Evolutionary conservation across 179 eudicot species (phyloP), one percentile per base, ranked within the genome.

Genomic region (Heliamphora pulchella): DNA sequence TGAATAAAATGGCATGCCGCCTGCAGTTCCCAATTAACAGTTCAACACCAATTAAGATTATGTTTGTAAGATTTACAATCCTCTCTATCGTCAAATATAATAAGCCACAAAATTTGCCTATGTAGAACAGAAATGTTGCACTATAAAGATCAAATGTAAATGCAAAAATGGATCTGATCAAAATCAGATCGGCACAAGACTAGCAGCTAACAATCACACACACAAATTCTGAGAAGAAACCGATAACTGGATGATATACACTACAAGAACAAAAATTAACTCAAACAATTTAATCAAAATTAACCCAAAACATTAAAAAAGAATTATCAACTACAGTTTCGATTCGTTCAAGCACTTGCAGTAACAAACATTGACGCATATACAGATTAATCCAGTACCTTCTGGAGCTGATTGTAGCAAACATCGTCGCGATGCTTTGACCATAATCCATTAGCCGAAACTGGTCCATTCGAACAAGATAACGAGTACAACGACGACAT

Each of bases 321-420:
- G 39, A 54, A 69, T 53, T 14, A 78, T 78, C 20, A 20, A 50
- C 22, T 47, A 22, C 10, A 68, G 44, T 68, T 68, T 54, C 64
- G 41, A 57, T 39, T 10, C 8, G 39, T 15, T 13, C 22, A 78
- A 81, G 74, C 70, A 44, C 17, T 47, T 65, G 17, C 73, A 62
- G 14, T 48, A 11, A 69, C 10, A n/a, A 43, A 77, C 9, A 55
- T 44, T 20, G 57, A 47, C 39, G 47, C n/a, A 74, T 15, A 71
- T 14, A 71, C 39, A 39, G 0, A 75, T 15, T 47, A 64, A 50
- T 18, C n/a, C 55, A 53, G 65, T 87, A 96, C 99, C 99, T 96
- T 94, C 89, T 92, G 93, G 66, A 96, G 94, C 90, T 94, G 97
- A 87, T 89, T 87, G 80, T 79, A 86, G 89, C 91, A 87, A 77